Base-by-base conservation (phyloP, 768 basidiomycete species). In the Coprinopsis sp. region DNA sequence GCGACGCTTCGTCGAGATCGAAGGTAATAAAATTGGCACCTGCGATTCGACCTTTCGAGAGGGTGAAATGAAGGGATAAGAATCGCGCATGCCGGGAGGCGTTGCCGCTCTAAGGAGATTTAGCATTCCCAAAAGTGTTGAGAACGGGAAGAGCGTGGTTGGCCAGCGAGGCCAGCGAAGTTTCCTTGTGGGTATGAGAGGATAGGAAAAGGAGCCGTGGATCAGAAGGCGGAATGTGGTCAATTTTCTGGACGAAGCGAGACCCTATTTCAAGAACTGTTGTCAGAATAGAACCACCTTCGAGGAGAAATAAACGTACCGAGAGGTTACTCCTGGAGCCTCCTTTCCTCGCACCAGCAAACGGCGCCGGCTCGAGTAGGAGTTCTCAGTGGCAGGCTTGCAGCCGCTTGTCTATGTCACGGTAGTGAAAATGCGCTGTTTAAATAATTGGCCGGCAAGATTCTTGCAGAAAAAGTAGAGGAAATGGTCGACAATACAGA, bases 111-210 rank as follows among this genome's bases (percentile, higher is more conserved):
- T 84, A 70, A 31, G 82, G 73, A 1, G 92, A 90, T 64, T 96
- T 97, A 37, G 91, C 82, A 60, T 89, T 87, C 37, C 93, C 93
- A 61, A 96, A 97, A 5, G 93, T 81, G 61, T 90, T 84, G 52
- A 96, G 81, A 28, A 97, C 66, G 23, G 86, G 84, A 42, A 72
- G 63, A 37, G 92, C 69, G 10, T 90, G 82, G 54, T 82, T 82
- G 61, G 94, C 72, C 61, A 91, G 91, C 33, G 84, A 80, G 0
- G 88, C 76, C 13, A 89, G 59, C 51, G 73, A 79, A 2, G 69
- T 63, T 59, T 92, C 88, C 54, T 81, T 82, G 64, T 82, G 87
- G 13, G 90, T 85, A 55, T 84, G 87, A 18, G 88, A 68, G 8
- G 92, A 91, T 1, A 95, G 82, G 14, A 84, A 77, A 23, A 97